Percentiles rank a stretch among this genome's conserved stretches.
phyloP scores from a whole-genome alignment of 1,284 basidiomycete species.

The Apiotrichum domesticum region DNA sequence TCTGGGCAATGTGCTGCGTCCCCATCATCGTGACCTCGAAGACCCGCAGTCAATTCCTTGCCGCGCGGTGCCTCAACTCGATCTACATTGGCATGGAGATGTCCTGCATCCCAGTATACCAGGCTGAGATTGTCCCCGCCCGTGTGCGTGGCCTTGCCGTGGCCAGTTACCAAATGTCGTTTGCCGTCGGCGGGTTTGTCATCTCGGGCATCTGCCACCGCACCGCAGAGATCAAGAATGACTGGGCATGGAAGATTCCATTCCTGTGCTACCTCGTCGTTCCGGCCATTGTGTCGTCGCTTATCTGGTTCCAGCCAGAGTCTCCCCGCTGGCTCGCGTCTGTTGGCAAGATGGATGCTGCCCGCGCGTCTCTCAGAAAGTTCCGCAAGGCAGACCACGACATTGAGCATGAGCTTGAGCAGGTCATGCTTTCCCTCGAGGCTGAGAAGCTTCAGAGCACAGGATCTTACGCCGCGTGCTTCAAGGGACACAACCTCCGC shows the following conservation, averaged over 20 bases:
- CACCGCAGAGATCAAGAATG: constrained; percentile 5
- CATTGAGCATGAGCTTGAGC: constrained; percentile 2
- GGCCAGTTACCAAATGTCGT: constrained; percentile 13
- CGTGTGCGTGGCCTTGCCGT: constrained; percentile 14
- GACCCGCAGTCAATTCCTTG: constrained; percentile 6
- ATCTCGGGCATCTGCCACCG: constrained; percentile 8
- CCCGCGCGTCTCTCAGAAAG: constrained; percentile 13
- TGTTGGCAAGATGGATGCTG: constrained; percentile 15
- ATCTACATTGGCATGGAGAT: constrained; percentile 20
- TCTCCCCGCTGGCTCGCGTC: constrained; percentile 24
- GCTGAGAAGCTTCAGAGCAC: not conserved
- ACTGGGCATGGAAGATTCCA: constrained; percentile 13
- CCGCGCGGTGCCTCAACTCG: constrained; percentile 9
- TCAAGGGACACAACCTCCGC: constrained; percentile 9
- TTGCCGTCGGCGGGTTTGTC: constrained; percentile 11
- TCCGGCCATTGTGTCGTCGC: not conserved
- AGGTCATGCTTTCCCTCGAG: constrained; percentile 1
- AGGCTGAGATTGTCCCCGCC: constrained; percentile 15
- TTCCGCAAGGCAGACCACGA: constrained; percentile 16
- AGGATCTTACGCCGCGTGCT: constrained; percentile 4
- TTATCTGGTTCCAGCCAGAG: constrained; percentile 22
- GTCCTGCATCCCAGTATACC: constrained; percentile 11
- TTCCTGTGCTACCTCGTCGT: constrained; percentile 13
- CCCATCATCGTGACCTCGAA: constrained; percentile 12
- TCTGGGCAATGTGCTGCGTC: constrained; percentile 10